Conservation (phyloP, 2,329 filamentous ascomycete genomes). For the Calonectria pauciramosa region DNA sequence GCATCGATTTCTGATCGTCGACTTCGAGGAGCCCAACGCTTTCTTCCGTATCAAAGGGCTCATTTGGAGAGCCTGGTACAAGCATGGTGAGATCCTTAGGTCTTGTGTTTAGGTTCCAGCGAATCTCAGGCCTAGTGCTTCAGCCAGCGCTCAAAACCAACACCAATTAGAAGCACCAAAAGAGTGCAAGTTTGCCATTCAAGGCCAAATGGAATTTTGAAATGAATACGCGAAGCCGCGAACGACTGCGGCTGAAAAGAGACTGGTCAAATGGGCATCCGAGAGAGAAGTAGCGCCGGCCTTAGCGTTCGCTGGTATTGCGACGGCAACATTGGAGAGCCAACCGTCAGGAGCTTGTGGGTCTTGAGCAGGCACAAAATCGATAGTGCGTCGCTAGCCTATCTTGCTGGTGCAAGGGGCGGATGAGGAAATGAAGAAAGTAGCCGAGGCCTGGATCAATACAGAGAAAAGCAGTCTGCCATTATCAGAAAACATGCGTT, state of each 20-base stretch:
- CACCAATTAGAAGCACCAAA: background rate
- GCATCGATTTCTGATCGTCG: constrained; percentile 44
- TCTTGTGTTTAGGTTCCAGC: background rate
- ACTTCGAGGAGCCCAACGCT: constrained; percentile 60
- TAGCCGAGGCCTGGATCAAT: too few relatives aligned
- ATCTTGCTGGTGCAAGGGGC: too few relatives aligned
- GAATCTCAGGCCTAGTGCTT: background rate
- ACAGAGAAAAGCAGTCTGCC: too few relatives aligned
- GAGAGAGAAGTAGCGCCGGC: too few relatives aligned
- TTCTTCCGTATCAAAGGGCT: constrained; percentile 57
- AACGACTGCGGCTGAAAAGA: background rate
- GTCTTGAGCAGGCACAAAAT: too few relatives aligned
- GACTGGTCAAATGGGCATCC: too few relatives aligned
- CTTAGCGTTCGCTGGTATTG: too few relatives aligned
- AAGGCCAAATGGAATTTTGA: background rate
- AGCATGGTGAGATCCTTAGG: constrained; percentile 49
- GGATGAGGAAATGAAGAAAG: too few relatives aligned
- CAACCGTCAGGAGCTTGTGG: too few relatives aligned
- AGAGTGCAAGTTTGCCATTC: background rate
- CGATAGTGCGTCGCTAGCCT: too few relatives aligned
- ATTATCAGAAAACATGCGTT: too few relatives aligned
- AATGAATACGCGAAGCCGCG: background rate
- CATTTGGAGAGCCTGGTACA: constrained; percentile 51
- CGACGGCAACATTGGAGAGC: too few relatives aligned
- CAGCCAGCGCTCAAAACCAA: background rate